These are phyloP conservation scores for Harringtonia aguacate DNA, from an alignment of 2,329 filamentous ascomycete species.

Conservation along the genomic window DNA sequence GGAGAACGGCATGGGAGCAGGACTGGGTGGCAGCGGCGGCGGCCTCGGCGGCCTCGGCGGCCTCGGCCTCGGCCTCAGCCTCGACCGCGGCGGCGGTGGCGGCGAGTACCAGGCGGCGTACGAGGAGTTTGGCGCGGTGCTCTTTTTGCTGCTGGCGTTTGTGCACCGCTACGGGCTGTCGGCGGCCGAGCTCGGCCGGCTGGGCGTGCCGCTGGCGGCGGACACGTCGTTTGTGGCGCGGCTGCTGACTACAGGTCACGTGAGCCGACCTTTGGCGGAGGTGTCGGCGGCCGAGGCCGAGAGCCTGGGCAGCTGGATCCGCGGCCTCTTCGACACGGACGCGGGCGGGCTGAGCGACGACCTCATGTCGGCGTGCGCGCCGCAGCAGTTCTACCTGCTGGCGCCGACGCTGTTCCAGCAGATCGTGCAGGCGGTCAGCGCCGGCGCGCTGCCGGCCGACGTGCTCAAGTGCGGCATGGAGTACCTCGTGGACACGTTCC, in stretches of 20 bases:
- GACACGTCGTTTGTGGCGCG: constrained; percentile 62
- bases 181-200: constrained; percentile 51
- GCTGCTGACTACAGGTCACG: constrained; percentile 49
- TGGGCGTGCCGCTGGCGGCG: constrained; percentile 42
- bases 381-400: constrained; percentile 72
- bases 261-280: constrained; percentile 46
- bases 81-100: not conserved
- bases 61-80: not conserved
- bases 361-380: constrained; percentile 69
- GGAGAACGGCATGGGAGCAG: not conserved
- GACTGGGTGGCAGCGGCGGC: no score
- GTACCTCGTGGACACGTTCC: constrained; percentile 69
- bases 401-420: constrained; percentile 69
- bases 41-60: not conserved
- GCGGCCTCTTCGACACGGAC: constrained; percentile 66
- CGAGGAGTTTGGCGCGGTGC: constrained; percentile 71
- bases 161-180: constrained; percentile 64
- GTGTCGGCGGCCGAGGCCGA: constrained; percentile 53
- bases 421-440: constrained; percentile 59
- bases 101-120: constrained; percentile 75
- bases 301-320: constrained; percentile 65
- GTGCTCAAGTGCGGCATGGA: constrained; percentile 65
- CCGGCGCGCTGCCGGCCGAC: constrained; percentile 55
- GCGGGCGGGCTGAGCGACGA: constrained; percentile 66
- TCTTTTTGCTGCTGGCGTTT: constrained; percentile 63